Evolutionary conservation across 768 basidiomycete genomes (phyloP), one percentile per base, ranked within the genome.

Genomic region (Serendipita sp.): DNA sequence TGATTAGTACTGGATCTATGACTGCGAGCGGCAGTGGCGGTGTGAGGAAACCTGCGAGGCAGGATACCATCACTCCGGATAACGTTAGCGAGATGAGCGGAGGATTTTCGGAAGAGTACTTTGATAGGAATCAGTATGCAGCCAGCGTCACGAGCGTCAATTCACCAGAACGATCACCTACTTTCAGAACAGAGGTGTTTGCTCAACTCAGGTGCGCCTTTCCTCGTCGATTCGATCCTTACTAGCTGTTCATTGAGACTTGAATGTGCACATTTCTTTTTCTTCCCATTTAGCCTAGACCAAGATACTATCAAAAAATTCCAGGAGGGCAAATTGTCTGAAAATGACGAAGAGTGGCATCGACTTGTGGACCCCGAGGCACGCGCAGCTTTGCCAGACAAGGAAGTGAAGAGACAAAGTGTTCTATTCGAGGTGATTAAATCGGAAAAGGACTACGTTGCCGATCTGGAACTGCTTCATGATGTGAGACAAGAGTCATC

Each of bases 391-490:
- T 74, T 98, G 2, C 84, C 86, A 30, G 83, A 85, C 71, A 73
- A 81, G 60, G 92, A 96, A 72, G 85, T 93, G 24, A 83, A 87
- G 65, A 80, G 93, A 51, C 93, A 97, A 72, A 88, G 84, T 30
- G 83, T 85, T 45, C 79, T 99, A 3, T 94, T 93, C 69, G 94
- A 98, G 72, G 75, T 95, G 28, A 85, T 97, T 74, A 86, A 90
- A 73, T 85, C 87, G 0, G 96, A 99, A 75, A 80, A 85, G 67
- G 86, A 92, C 66, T 97, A 96, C 72, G 86, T 92, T 10, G 73
- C 80, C 35, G 95, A 97, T 74, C 74, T 99, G 58, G 79, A 84
- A 70, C 73, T 85, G 65, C 75, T 88, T 68, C 74, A 83, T 75
- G 79, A 89, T 72, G 90, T 89, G 66, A 35, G 72, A 66, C 48